Base-by-base conservation (phyloP, 2,329 filamentous ascomycete genomes). In the Xylariales sp. region DNA sequence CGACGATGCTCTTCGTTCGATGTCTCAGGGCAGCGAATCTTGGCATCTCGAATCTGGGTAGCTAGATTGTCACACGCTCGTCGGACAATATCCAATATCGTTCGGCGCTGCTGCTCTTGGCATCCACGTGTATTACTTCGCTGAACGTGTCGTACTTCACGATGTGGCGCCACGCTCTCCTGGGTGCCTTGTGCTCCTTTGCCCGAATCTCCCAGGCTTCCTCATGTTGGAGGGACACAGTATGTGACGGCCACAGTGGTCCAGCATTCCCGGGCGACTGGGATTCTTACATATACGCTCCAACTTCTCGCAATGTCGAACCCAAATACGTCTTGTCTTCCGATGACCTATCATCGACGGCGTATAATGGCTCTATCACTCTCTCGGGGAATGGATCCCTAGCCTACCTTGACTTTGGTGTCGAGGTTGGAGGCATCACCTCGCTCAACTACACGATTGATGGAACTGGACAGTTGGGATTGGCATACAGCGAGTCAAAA, bases 401-500 rank as follows among this genome's bases (percentile, higher is more conserved):
- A 13, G 37, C 28, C 11, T 19, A 33, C 10, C 20, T 39, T 11
- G 37, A 39, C 30, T 39, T 39, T 24, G 37, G 37, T 12, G 14
- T 25, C 21, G 37, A 39, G 13, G 29, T 39, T 15, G 37, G 37
- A 15, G 37, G 37, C 17, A 39, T 39, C 10, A 39, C 30, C 8
- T 39, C 37, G 2, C 37, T 39, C 10, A 27, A 27, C 12, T 39
- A 33, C 15, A 21, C 37, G 2, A 16, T 33, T 17, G 13, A 33
- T 5, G 37, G 37, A 18, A 33, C 29, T 7, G 37, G 37, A 20
- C 37, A 39, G 5, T 38, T 68, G 12, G 63, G 63, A 2, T 44
- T 69, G 15, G 64, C 65, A 12, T 68, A 67, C 40, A 56, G 60
- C 3, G 65, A 68, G 43, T 57, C 61, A 4, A 66, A 60, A 33